These are phyloP conservation scores for Erysimum cheiranthoides DNA, from an alignment of 345 rosid species.

Conservation along the genomic window DNA sequence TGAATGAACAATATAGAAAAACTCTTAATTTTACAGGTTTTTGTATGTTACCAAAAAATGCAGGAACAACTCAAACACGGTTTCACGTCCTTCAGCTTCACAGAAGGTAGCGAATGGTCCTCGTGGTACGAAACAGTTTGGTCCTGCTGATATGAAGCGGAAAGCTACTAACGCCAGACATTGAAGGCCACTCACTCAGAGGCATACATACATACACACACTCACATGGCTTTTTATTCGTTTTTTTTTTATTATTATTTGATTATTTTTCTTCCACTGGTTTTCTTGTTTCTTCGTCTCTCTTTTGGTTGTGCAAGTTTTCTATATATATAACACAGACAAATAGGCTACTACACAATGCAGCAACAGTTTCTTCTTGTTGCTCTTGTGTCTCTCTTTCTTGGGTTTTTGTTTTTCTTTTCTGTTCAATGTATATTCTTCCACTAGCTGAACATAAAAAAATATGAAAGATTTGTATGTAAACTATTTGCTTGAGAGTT, in stretches of 20 bases:
- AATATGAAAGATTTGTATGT: slow-evolving; percentile 34
- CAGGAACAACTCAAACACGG: slow-evolving; percentile 62
- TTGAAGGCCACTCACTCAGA: slow-evolving; percentile 47
- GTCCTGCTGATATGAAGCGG: slow-evolving; percentile 65
- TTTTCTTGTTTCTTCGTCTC: slow-evolving; percentile 34
- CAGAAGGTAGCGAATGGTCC: slow-evolving; percentile 60
- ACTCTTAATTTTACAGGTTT: neutral
- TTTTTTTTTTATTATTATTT: slow-evolving; percentile 31
- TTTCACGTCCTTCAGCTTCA: slow-evolving; percentile 69
- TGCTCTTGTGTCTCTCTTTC: slow-evolving; percentile 22
- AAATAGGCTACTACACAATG: slow-evolving; percentile 40
- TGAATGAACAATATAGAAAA: slow-evolving; percentile 5
- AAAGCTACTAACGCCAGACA: slow-evolving; percentile 63
- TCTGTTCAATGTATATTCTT: slow-evolving; percentile 35
- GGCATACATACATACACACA: slow-evolving; percentile 46
- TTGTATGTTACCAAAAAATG: slow-evolving; percentile 32
- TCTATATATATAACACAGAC: slow-evolving; percentile 26
- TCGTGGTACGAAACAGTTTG: slow-evolving; percentile 61
- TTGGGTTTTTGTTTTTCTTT: slow-evolving; percentile 23
- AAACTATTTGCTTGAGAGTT: slow-evolving; percentile 8
- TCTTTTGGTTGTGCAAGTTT: slow-evolving; percentile 37
- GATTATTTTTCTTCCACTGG: slow-evolving; percentile 41
- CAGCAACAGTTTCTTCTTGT: slow-evolving; percentile 35
- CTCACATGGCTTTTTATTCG: slow-evolving; percentile 30
- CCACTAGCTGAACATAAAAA: slow-evolving; percentile 41